Base-by-base conservation (phyloP, 1,284 basidiomycete genomes). In the Leccinum colubrinum region DNA sequence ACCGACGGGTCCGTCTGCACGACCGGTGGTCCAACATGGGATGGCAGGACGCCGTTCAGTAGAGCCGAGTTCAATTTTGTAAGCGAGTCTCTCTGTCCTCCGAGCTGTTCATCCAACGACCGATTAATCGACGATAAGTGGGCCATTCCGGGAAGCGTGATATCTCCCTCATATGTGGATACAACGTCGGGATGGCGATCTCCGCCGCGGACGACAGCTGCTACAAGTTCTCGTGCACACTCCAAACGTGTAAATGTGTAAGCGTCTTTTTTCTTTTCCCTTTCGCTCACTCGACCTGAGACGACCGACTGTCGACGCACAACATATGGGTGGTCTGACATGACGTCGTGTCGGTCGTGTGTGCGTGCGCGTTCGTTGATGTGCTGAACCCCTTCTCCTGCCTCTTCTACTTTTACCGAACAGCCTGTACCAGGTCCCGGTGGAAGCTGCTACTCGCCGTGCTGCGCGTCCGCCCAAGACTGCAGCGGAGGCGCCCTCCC, bases 1-100 rank as follows among this genome's bases (percentile, higher is more conserved):
- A 63, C 57, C 48, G 57, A 51, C 11, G 64, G 55, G 2, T 60
- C 59, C 30, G 57, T 64, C 8, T 71, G 68, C 48, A 65, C 70
- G 22, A 71, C 70, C 3, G 65, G 70, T 20, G 70, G 68, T 15
- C 69, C 67, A 15, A 62, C 61, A n/a, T 70, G 68, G 70, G 55
- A 72, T 39, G 69, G 67, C 33, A 11, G 3, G 35, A 70, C 70
- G n/a, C 69, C 69, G 6, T 71, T 66, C 59, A 64, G 61, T 46
- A 63, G 68, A 35, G 68, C 69, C 20, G 70, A 71, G 50, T 71
- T 71, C 60, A 67, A 61, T 58, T 70, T 56, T 50, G 60, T 55
- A 27, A 37, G 59, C 52, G 27, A 53, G n/a, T 30, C 30, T 4
- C 27, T n/a, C 7, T 51, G 25, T 27, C 25, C 27, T 53, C 6